phyloP scores from a whole-genome alignment of 2,329 filamentous ascomycete genomes.

The Botrytis galanthina region DNA sequence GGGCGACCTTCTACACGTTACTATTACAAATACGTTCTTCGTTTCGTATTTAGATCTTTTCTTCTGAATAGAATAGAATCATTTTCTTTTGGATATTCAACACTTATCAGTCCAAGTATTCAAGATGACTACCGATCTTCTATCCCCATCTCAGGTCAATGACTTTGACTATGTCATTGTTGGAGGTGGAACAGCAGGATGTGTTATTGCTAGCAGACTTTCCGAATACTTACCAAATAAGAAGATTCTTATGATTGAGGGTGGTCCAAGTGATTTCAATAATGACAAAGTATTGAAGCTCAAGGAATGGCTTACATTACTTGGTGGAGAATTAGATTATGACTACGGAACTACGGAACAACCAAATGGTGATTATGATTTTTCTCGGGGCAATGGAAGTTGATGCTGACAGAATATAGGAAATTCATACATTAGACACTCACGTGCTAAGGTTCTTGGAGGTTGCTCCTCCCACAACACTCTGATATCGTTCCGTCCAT shows the following conservation, averaged over 20 bases:
- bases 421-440: conserved; percentile 90
- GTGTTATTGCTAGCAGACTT: conserved; percentile 47
- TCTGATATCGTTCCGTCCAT: conserved; percentile 87
- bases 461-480: conserved; percentile 95
- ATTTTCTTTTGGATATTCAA: neutral
- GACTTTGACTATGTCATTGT: conserved; percentile 49
- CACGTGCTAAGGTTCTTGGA: conserved; percentile 85
- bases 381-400: neutral
- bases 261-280: conserved; percentile 83
- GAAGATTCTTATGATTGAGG: conserved; percentile 80
- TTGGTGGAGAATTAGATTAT: conserved; percentile 87
- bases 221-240: conserved; percentile 79
- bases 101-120: neutral
- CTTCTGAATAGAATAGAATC: neutral
- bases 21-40: conserved; percentile 12
- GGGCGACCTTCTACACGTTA: neutral
- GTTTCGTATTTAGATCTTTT: neutral
- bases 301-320: conserved; percentile 80
- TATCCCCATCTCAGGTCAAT: conserved; percentile 36
- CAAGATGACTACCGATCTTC: conserved; percentile 37
- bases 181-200: conserved; percentile 52
- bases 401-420: conserved; percentile 47
- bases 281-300: conserved; percentile 83
- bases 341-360: conserved; percentile 86
- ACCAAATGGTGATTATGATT: conserved; percentile 75